These are phyloP conservation scores for Odonthalia washingtoniensis DNA, from an alignment of 31 red algal species.

Conservation along the genomic window DNA sequence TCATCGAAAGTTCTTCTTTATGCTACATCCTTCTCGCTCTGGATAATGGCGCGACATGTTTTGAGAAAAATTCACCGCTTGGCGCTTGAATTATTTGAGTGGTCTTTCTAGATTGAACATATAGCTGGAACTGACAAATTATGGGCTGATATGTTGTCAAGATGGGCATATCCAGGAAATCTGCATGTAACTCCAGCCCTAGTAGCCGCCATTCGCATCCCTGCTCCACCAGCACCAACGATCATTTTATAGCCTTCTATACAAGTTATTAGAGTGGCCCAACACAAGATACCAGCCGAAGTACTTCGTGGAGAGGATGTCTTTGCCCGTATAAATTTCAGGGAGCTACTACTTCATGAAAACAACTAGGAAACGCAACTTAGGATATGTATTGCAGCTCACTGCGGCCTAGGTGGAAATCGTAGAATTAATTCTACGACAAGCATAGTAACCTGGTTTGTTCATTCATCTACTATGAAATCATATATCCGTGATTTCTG, in stretches of 20 bases:
- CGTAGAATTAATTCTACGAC: constrained; percentile 13
- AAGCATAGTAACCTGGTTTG: not conserved
- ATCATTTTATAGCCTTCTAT: not conserved
- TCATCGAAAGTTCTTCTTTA: constrained; percentile 50
- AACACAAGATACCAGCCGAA: not conserved
- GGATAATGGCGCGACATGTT: constrained; percentile 36
- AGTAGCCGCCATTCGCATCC: not conserved
- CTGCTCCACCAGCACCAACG: not conserved
- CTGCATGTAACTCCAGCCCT: not conserved
- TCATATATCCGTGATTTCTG: constrained; percentile 30
- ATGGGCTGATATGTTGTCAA: constrained; percentile 60
- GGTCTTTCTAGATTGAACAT: constrained; percentile 52
- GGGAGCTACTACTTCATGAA: not conserved
- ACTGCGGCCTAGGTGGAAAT: constrained; percentile 45
- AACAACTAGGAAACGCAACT: too few relatives aligned
- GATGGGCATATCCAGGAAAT: too few relatives aligned
- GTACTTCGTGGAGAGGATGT: not conserved
- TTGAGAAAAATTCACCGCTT: constrained; percentile 50
- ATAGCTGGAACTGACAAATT: constrained; percentile 18
- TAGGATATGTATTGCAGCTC: constrained; percentile 41
- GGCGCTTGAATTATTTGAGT: constrained; percentile 47
- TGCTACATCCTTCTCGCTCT: constrained; percentile 36
- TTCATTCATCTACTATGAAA: constrained; percentile 35
- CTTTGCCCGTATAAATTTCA: not conserved
- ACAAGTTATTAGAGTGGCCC: not conserved